phyloP scores from a whole-genome alignment of 345 rosid genomes.

The Hirschfeldia incana region DNA sequence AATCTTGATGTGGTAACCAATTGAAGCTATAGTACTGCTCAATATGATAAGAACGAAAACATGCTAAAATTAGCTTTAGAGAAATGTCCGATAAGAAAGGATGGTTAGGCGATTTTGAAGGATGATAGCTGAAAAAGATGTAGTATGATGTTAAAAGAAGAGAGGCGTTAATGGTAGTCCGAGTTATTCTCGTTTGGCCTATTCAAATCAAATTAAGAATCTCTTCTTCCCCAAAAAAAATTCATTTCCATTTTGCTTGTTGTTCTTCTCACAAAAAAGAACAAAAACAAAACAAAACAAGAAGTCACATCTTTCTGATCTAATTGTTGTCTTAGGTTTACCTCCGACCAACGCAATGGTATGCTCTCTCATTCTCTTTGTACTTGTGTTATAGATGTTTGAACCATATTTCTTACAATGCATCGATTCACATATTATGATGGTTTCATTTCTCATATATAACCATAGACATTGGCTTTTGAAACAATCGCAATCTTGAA shows the following conservation, averaged over 20 bases:
- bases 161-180: conserved; percentile 31
- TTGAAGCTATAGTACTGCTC: too few species aligned
- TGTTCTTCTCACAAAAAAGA: conserved; percentile 32
- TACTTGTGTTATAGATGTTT: conserved; percentile 4
- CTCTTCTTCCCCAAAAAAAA: conserved; percentile 37
- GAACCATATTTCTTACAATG: neutral
- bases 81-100: neutral
- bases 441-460: neutral
- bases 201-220: conserved; percentile 55
- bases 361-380: conserved; percentile 18
- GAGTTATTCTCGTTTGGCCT: conserved; percentile 39
- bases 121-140: conserved; percentile 17
- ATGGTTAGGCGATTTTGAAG: conserved; percentile 31
- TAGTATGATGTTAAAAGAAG: conserved; percentile 14
- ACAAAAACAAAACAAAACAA: neutral
- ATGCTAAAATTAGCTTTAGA: conserved; percentile 29
- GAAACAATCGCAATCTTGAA: neutral
- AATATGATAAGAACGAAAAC: neutral
- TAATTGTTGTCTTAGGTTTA: conserved; percentile 19
- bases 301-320: neutral
- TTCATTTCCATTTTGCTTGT: conserved; percentile 28
- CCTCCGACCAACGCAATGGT: conserved; percentile 36
- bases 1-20: too few species aligned
- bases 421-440: neutral
- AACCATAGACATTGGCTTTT: neutral